These are phyloP conservation scores for Saksenaea oblongispora DNA, from an alignment of 371 early-diverging fungal species.

Conservation along the genomic window DNA sequence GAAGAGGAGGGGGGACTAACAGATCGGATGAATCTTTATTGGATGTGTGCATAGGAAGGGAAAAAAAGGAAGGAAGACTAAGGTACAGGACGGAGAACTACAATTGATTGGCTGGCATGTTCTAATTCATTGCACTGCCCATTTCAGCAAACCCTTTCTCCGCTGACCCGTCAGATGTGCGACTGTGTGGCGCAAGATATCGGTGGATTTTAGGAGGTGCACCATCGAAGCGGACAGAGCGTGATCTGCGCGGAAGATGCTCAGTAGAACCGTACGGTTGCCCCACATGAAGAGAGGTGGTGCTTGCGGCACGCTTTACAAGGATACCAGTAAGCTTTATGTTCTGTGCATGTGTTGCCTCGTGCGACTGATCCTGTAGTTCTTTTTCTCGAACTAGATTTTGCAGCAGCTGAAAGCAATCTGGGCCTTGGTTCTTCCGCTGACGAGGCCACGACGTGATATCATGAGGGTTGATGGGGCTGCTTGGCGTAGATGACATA, in stretches of 20 bases:
- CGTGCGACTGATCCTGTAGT: neutral
- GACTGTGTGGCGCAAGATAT: neutral
- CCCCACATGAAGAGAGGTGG: neutral
- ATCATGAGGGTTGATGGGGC: neutral
- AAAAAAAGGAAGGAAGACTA: neutral
- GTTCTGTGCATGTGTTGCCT: neutral
- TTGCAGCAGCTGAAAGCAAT: neutral
- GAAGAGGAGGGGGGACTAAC: neutral
- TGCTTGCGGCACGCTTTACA: neutral
- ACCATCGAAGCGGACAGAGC: conserved; percentile 4
- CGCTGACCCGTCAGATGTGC: neutral
- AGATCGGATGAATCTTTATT: neutral
- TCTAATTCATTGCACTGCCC: neutral
- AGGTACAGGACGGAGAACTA: neutral
- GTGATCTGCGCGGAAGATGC: neutral
- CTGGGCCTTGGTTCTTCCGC: neutral
- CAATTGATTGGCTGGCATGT: neutral
- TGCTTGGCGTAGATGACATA: neutral
- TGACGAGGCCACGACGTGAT: neutral
- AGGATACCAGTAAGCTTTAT: neutral
- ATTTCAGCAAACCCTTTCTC: neutral
- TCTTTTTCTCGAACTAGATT: neutral
- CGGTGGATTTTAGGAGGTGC: conserved; percentile 5
- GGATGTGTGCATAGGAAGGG: neutral
- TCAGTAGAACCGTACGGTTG: neutral